phyloP scores from a whole-genome alignment of 495 filamentous ascomycete genomes.

The Penicillium cataractarum region DNA sequence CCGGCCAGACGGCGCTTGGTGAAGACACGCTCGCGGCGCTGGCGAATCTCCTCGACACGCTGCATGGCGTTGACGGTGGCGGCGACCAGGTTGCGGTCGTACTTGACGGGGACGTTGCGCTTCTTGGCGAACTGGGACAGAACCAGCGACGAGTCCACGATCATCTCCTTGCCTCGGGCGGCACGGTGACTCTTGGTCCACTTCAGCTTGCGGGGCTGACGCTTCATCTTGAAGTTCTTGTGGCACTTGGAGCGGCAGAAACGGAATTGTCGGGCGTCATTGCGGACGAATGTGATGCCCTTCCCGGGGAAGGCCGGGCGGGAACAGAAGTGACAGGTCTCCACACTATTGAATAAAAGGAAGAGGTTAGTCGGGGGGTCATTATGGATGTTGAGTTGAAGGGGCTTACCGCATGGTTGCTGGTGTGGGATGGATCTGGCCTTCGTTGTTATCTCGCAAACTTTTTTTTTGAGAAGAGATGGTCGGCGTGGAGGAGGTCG shows the following conservation, averaged over 20 bases:
- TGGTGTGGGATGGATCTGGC: constrained; percentile 29
- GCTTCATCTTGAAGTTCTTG: constrained; percentile 99
- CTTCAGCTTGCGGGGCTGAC: constrained; percentile 79
- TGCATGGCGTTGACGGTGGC: constrained; percentile 91
- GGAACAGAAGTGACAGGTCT: constrained; percentile 93
- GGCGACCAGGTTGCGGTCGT: constrained; percentile 86
- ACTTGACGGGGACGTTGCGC: constrained; percentile 92
- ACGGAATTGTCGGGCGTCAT: constrained; percentile 67
- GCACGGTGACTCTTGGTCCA: constrained; percentile 82
- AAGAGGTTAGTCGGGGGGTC: constrained; percentile 1
- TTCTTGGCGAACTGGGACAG: constrained; percentile 89
- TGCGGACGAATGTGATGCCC: constrained; percentile 85
- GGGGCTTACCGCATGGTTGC: constrained; percentile 39
- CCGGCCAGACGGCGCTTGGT: constrained; percentile 91
- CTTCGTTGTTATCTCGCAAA: constrained; percentile 29
- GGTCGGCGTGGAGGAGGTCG: constrained; percentile 33
- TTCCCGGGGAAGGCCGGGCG: constrained; percentile 82
- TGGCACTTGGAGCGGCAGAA: constrained; percentile 92
- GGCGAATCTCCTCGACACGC: constrained; percentile 83
- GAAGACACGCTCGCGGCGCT: constrained; percentile 81
- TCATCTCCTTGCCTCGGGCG: constrained; percentile 84
- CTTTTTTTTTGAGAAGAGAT: constrained; percentile 39
- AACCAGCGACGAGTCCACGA: constrained; percentile 88
- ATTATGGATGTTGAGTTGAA: background rate
- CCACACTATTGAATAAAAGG: constrained; percentile 57